Evolutionary conservation across 2,329 filamentous ascomycete genomes (phyloP).

Genomic region (Beauveria rudraprayagi): DNA sequence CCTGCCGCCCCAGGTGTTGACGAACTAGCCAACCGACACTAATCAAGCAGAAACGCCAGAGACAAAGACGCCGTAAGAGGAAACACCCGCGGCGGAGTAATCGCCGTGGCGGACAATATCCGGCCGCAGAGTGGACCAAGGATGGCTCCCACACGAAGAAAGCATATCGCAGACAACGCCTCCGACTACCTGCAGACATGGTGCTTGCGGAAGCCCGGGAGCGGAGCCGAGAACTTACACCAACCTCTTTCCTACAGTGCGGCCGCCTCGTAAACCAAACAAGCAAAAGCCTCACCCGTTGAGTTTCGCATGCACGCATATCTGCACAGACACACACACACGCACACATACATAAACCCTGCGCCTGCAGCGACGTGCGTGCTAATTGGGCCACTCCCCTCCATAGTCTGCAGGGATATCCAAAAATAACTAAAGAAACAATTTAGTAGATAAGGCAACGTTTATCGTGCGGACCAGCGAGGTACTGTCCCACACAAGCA

Average conservation of each 20-base stretch:
- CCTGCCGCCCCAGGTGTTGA: too few species aligned
- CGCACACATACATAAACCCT: background rate
- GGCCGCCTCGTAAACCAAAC: background rate
- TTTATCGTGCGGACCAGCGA: background rate
- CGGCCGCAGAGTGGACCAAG: background rate
- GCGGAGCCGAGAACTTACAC: background rate
- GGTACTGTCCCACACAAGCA: background rate
- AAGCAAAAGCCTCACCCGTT: background rate
- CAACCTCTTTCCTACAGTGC: background rate
- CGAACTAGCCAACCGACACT: too few species aligned
- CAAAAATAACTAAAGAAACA: too few species aligned
- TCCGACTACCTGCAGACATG: background rate
- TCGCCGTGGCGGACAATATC: background rate
- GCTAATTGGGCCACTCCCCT: background rate
- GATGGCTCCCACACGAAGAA: background rate
- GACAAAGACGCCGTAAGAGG: too few species aligned
- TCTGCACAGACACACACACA: background rate
- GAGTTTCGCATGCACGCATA: background rate
- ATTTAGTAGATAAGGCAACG: background rate
- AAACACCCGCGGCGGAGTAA: too few species aligned
- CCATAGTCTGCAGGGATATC: background rate
- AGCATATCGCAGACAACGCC: background rate
- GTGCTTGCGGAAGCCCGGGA: background rate
- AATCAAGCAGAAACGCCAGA: too few species aligned
- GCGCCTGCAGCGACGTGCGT: background rate